These are phyloP conservation scores for Globisporangium orthogonon DNA, from an alignment of 352 stramenopile species.

Conservation along the genomic window DNA sequence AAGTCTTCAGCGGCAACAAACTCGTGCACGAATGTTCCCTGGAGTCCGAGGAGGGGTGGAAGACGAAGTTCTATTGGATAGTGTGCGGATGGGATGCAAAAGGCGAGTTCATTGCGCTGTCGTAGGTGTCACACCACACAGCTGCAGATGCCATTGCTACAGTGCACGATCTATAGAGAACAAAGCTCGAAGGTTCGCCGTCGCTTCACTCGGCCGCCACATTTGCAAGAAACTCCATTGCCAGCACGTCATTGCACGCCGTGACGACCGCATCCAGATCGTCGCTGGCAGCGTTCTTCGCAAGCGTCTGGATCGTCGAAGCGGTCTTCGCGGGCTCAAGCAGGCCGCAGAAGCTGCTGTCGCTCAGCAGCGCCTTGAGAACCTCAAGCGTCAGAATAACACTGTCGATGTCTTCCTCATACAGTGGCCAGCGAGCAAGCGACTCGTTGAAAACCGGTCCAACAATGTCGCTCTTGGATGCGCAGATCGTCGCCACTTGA, in stretches of 20 bases:
- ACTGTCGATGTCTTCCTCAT: slow-evolving; percentile 59
- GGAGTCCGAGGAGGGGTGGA: slow-evolving; percentile 16
- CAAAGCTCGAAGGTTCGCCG: not conserved
- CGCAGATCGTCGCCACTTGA: slow-evolving; percentile 34
- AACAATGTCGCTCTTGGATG: slow-evolving; percentile 27
- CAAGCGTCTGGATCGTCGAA: slow-evolving; percentile 42
- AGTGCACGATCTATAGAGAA: not conserved
- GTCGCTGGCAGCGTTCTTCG: slow-evolving; percentile 36
- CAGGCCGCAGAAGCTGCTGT: slow-evolving; percentile 23
- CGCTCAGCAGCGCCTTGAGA: slow-evolving; percentile 25
- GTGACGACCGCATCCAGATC: slow-evolving; percentile 31
- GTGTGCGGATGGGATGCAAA: slow-evolving; percentile 37
- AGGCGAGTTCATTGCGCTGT: slow-evolving; percentile 19
- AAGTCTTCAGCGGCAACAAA: slow-evolving; percentile 44
- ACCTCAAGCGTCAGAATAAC: slow-evolving; percentile 46
- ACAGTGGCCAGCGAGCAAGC: slow-evolving; percentile 49
- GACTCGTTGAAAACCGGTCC: slow-evolving; percentile 35
- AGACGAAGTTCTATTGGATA: slow-evolving; percentile 40
- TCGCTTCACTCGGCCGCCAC: not conserved
- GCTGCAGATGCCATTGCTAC: too few species aligned
- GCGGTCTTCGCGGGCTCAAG: slow-evolving; percentile 36
- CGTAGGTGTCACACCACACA: not conserved
- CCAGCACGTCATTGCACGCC: slow-evolving; percentile 29
- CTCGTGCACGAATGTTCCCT: slow-evolving; percentile 32
- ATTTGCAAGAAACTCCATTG: slow-evolving; percentile 5